These are phyloP conservation scores for Plasmodium falciparum DNA, from an alignment of 169 alveolate genomes.

Conservation along the genomic window DNA sequence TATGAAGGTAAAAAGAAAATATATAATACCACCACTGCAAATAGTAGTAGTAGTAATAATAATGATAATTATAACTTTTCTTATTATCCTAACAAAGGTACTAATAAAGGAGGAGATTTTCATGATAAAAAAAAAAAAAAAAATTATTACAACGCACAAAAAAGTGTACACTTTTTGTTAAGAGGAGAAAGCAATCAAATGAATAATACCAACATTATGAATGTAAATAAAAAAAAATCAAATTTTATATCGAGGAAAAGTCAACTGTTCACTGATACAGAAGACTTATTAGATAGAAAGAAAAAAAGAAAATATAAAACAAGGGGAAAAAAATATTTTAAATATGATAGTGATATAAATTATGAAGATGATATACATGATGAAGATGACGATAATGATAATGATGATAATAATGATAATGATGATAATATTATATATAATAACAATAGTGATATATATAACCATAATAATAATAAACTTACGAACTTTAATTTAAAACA, in stretches of 20 bases:
- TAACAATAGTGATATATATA: too few relatives aligned
- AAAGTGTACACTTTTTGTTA: too few relatives aligned
- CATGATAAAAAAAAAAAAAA: neutral
- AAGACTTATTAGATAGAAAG: too few relatives aligned
- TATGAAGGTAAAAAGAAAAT: neutral
- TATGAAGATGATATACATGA: neutral
- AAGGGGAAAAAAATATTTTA: neutral
- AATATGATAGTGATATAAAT: neutral
- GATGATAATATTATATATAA: neutral
- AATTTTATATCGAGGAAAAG: too few relatives aligned
- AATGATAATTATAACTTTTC: too few relatives aligned
- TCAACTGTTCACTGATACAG: too few relatives aligned
- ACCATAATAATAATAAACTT: neutral
- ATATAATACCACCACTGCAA: neutral
- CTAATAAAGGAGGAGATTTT: neutral
- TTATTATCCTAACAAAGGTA: neutral
- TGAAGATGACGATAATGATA: neutral
- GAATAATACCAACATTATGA: too few relatives aligned
- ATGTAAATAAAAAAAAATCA: too few relatives aligned
- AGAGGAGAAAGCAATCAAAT: too few relatives aligned
- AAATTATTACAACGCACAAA: neutral
- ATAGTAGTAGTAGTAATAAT: too few relatives aligned
- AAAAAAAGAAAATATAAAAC: neutral
- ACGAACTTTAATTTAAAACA: constrained; percentile 24
- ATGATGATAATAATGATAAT: neutral